Percentiles rank a stretch among this genome's conserved stretches.
These are phyloP conservation scores for Alternaria metachromatica DNA, from an alignment of 2,329 filamentous ascomycete species.

Conservation along the genomic window DNA sequence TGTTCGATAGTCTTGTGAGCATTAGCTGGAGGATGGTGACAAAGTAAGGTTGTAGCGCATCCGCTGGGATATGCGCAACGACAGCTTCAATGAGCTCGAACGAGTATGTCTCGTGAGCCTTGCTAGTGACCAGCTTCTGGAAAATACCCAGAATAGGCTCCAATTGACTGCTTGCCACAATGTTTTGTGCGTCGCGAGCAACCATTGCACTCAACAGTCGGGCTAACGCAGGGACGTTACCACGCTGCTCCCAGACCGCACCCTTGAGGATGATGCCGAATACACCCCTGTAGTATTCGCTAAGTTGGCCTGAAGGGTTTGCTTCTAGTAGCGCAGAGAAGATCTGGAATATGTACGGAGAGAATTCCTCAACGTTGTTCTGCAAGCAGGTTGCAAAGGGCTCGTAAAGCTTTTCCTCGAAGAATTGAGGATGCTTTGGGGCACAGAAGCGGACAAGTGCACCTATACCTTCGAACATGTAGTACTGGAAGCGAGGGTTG, in stretches of 20 bases:
- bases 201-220: conserved; percentile 85
- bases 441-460: conserved; percentile 82
- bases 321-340: conserved; percentile 89
- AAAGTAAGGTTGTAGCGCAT: conserved; percentile 79
- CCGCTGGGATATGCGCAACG: conserved; percentile 74
- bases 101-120: conserved; percentile 82
- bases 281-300: conserved; percentile 79
- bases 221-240: conserved; percentile 90
- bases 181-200: conserved; percentile 73
- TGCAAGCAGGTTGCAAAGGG: conserved; percentile 82
- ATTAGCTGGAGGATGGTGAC: conserved; percentile 80
- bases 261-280: conserved; percentile 80
- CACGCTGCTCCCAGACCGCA: conserved; percentile 87
- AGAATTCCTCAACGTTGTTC: conserved; percentile 89
- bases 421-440: conserved; percentile 70
- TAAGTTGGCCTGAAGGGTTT: conserved; percentile 78
- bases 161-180: conserved; percentile 79
- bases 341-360: conserved; percentile 95
- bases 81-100: conserved; percentile 91
- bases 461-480: conserved; percentile 93
- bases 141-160: conserved; percentile 94
- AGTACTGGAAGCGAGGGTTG: conserved; percentile 98
- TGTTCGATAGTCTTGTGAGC: conserved; percentile 74
- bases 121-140: conserved; percentile 82
- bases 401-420: conserved; percentile 82